A percentile compares a stretch with the other conserved stretches of the same genome.
phyloP scores from a whole-genome alignment of 306 rosid genomes.

The Rosa persica region DNA sequence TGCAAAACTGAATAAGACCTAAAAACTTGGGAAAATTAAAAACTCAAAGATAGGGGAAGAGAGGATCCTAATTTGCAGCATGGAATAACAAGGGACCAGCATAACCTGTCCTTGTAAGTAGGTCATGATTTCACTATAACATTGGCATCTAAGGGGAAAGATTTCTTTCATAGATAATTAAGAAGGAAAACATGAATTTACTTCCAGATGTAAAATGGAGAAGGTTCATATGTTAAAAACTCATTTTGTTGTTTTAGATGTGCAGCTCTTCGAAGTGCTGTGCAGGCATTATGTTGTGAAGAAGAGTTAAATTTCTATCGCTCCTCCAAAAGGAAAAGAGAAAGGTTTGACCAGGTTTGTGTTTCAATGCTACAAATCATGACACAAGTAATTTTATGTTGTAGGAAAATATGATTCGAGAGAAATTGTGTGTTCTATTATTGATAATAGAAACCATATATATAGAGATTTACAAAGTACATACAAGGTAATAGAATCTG shows the following conservation, averaged over 20 bases:
- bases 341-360: constrained; percentile 84
- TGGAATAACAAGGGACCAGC: neutral
- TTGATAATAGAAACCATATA: too few relatives aligned
- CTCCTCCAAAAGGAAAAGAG: constrained; percentile 78
- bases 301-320: constrained; percentile 74
- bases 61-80: neutral
- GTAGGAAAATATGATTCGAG: too few relatives aligned
- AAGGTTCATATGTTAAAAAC: neutral
- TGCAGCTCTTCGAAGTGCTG: constrained; percentile 91
- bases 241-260: constrained; percentile 21
- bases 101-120: neutral
- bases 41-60: neutral
- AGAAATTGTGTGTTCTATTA: too few relatives aligned
- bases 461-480: too few relatives aligned
- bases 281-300: constrained; percentile 87
- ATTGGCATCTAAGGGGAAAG: neutral
- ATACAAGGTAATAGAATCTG: too few relatives aligned
- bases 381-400: neutral
- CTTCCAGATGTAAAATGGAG: neutral
- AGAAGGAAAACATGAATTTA: neutral
- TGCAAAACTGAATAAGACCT: neutral
- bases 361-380: constrained; percentile 12
- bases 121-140: neutral
- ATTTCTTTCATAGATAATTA: neutral
- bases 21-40: neutral